Base-by-base conservation (phyloP, 495 filamentous ascomycete genomes). In the Trichoderma gamsii region DNA sequence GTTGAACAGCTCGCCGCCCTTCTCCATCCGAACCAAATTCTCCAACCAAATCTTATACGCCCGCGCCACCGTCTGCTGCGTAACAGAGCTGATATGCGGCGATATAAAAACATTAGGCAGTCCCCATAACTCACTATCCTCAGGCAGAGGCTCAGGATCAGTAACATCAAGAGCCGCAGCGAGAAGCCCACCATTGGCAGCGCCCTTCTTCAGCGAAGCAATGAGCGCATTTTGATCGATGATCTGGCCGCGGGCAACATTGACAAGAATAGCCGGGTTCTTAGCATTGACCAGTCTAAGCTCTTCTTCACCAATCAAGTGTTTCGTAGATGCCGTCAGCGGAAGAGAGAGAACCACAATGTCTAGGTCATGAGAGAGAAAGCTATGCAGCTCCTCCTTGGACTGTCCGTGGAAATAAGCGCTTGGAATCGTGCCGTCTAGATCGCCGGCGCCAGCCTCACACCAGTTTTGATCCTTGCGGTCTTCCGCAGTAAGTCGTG, bases 101-200 rank as follows among this genome's bases (percentile, higher is more conserved):
- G 90, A 92, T 65, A 96, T 83, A 61, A 88, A 83, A 27, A 90
- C 81, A 79, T 94, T 93, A 68, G 85, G 81, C 71, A 87, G 77
- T 18, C 82, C 84, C 86, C 91, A 95, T 41, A 97, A 74, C 67
- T 87, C 84, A 76, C 88, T 83, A 13, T 89, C 87, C 35, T 78
- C 70, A 0, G 90, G 89, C 71, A 97, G 73, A 0, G 92, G 92
- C 72, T 97, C 93, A 0, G 91, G 91, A 67, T 95, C 92, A 44
- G 92, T 91, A 0, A 96, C 93, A 78, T 97, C 93, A 52, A 96
- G 75, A 56, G 91, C 91, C 9, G 92, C 86, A 25, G 51, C 51
- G 9, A 56, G n/a, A 25, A 56, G 51, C 4, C 51, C 51, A 25
- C 91, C 92, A 32, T 85, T 80, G 64, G 96, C 77, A 21, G 80